phyloP scores from a whole-genome alignment of 345 rosid species.

The Geranium rotundifolium region DNA sequence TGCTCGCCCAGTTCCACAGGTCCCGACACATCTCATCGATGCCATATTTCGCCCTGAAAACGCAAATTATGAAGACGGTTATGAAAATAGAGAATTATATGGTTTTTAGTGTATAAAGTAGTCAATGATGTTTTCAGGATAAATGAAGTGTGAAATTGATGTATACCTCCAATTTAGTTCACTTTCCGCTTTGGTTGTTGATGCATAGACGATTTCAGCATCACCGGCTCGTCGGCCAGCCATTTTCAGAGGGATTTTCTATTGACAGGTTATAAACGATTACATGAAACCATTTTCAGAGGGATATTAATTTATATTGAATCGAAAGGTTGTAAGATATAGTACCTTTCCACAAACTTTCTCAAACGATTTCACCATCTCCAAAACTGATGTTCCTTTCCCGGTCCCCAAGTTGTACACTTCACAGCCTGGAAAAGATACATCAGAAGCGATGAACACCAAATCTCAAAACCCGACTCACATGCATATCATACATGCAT shows the following conservation, averaged over 20 bases:
- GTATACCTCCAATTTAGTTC: conserved; percentile 84
- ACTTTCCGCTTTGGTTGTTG: conserved; percentile 61
- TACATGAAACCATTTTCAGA: conserved; percentile 31
- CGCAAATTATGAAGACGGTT: not conserved
- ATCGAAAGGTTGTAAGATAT: not conserved
- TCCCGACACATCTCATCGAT: conserved; percentile 92
- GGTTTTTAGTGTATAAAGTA: too few relatives aligned
- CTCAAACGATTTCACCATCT: conserved; percentile 88
- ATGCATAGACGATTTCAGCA: conserved; percentile 79
- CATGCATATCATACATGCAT: too few relatives aligned
- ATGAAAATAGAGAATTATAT: too few relatives aligned
- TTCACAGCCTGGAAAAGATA: conserved; percentile 51
- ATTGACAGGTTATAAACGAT: not conserved
- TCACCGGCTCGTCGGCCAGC: conserved; percentile 83
- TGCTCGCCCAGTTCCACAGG: conserved; percentile 93
- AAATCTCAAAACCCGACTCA: too few relatives aligned
- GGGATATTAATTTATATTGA: conserved; percentile 41
- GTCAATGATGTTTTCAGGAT: too few relatives aligned
- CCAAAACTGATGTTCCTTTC: conserved; percentile 90
- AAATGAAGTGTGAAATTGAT: too few relatives aligned
- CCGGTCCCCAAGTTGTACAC: conserved; percentile 96
- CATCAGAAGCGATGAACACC: too few relatives aligned
- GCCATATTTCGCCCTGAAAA: conserved; percentile 71
- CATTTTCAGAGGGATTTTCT: conserved; percentile 69
- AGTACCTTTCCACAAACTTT: conserved; percentile 84